These are phyloP conservation scores for Pseudonectria buxi DNA, from an alignment of 2,329 filamentous ascomycete genomes.

Conservation along the genomic window DNA sequence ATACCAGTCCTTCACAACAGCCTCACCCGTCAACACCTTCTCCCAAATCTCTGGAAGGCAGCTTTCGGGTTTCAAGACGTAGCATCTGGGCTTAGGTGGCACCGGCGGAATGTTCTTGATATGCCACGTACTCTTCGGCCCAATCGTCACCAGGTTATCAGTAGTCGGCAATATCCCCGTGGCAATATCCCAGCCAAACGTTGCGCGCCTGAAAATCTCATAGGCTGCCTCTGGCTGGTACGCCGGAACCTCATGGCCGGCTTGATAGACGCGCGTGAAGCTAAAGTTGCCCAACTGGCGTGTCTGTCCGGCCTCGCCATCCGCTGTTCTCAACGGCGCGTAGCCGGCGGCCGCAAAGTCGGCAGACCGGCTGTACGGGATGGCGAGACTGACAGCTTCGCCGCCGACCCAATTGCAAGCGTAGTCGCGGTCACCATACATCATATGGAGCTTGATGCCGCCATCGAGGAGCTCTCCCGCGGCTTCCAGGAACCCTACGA, in stretches of 20 bases:
- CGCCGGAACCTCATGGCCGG: slow-evolving; percentile 55
- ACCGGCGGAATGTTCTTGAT: slow-evolving; percentile 44
- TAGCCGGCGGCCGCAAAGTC: slow-evolving; percentile 60
- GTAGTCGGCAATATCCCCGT: slow-evolving; percentile 46
- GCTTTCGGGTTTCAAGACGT: slow-evolving; percentile 46
- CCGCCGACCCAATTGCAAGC: slow-evolving; percentile 64
- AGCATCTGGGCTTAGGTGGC: slow-evolving; percentile 48
- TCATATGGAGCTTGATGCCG: slow-evolving; percentile 62
- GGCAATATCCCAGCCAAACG: slow-evolving; percentile 47
- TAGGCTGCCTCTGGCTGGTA: slow-evolving; percentile 53
- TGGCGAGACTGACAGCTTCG: slow-evolving; percentile 58
- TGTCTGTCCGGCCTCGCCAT: slow-evolving; percentile 58
- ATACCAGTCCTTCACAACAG: slow-evolving; percentile 37
- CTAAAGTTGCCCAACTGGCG: slow-evolving; percentile 68
- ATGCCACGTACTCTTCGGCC: slow-evolving; percentile 52
- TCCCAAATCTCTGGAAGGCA: slow-evolving; percentile 49
- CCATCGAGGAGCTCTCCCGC: slow-evolving; percentile 53
- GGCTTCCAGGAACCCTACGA: slow-evolving; percentile 39
- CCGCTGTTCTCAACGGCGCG: slow-evolving; percentile 58
- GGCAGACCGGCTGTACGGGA: slow-evolving; percentile 42
- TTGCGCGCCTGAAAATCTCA: slow-evolving; percentile 52
- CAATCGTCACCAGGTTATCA: slow-evolving; percentile 43
- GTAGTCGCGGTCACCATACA: slow-evolving; percentile 60
- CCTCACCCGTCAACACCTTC: slow-evolving; percentile 44
- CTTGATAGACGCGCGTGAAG: slow-evolving; percentile 59